phyloP scores from a whole-genome alignment of 441 rosid genomes.

The Capsella rubella region DNA sequence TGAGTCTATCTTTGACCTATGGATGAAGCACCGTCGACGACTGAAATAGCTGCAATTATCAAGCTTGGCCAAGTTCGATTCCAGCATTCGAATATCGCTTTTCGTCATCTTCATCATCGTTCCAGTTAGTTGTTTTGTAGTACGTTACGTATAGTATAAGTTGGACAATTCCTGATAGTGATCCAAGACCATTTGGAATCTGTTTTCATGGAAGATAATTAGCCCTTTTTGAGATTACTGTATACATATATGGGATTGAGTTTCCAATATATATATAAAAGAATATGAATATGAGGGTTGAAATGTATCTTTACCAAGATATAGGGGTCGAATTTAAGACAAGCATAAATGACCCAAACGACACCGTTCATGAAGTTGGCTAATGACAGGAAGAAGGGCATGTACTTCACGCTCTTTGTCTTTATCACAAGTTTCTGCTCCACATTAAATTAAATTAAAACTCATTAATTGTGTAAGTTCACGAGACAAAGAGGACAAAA shows the following conservation, averaged over 20 bases:
- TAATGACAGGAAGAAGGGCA: constrained; percentile 81
- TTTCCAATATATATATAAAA: too few relatives aligned
- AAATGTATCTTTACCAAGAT: constrained; percentile 56
- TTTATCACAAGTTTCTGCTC: constrained; percentile 77
- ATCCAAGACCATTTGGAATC: constrained; percentile 63
- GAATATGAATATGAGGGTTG: neutral
- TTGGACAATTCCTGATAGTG: constrained; percentile 63
- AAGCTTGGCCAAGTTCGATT: constrained; percentile 38
- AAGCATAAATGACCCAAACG: constrained; percentile 77
- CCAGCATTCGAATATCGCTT: constrained; percentile 4
- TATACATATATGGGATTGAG: neutral
- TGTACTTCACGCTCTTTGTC: constrained; percentile 90
- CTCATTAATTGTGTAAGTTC: constrained; percentile 15
- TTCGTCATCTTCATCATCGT: constrained; percentile 44
- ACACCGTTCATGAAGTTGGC: constrained; percentile 71
- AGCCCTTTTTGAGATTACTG: neutral
- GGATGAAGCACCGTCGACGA: constrained; percentile 9
- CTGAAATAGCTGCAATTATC: neutral
- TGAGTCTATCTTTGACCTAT: constrained; percentile 23
- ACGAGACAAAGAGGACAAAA: constrained; percentile 21
- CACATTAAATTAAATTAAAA: neutral
- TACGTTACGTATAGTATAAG: constrained; percentile 54
- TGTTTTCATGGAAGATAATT: constrained; percentile 28
- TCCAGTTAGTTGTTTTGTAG: constrained; percentile 62
- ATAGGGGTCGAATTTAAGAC: constrained; percentile 74